Evolutionary conservation across 768 basidiomycete species (phyloP).

Genomic region (Mycena filopes): DNA sequence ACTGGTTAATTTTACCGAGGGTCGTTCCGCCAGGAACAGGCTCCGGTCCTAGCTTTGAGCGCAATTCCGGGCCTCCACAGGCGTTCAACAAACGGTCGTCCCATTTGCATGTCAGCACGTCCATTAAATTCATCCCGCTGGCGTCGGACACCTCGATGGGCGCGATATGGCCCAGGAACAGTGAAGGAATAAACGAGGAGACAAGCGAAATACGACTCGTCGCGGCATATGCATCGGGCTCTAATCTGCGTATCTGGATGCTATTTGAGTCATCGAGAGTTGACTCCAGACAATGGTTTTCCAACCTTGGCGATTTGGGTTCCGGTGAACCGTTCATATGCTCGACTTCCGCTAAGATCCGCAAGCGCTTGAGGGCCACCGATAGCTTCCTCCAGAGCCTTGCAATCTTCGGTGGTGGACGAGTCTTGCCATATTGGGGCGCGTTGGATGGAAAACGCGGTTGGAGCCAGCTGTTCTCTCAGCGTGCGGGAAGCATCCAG

Average conservation of each 20-base stretch:
- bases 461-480: constrained; percentile 66
- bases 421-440: constrained; percentile 95
- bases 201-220: constrained; percentile 82
- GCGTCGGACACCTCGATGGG: constrained; percentile 91
- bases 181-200: constrained; percentile 83
- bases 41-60: constrained; percentile 77
- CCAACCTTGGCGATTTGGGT: constrained; percentile 82
- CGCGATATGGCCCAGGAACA: constrained; percentile 82
- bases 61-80: constrained; percentile 75
- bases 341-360: constrained; percentile 82
- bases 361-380: constrained; percentile 80
- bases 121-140: constrained; percentile 92
- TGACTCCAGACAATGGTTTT: constrained; percentile 2
- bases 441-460: constrained; percentile 73
- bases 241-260: constrained; percentile 64
- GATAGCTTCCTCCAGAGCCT: constrained; percentile 68
- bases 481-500: constrained; percentile 65
- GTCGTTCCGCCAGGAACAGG: constrained; percentile 77
- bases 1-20: constrained; percentile 72
- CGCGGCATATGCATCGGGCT: constrained; percentile 63
- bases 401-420: constrained; percentile 82
- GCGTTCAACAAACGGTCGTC: constrained; percentile 71
- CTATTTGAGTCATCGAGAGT: not conserved
- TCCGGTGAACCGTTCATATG: constrained; percentile 91
- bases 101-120: constrained; percentile 80